phyloP scores from a whole-genome alignment of 2,329 filamentous ascomycete genomes.

The Raffaelea arxii region DNA sequence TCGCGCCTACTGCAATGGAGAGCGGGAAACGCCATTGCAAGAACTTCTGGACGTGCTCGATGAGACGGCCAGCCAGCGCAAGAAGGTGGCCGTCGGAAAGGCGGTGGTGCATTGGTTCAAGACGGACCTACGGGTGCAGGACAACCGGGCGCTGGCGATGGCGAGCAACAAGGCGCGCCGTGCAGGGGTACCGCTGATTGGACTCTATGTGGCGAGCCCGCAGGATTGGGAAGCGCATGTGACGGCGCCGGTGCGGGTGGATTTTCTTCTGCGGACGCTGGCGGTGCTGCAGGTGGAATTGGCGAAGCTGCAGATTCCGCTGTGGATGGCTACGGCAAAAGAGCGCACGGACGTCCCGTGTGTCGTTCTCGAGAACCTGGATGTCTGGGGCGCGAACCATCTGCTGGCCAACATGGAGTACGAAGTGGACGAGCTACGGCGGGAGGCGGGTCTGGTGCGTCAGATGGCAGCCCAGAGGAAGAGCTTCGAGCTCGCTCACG shows the following conservation, averaged over 20 bases:
- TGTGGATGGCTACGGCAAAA: conserved; percentile 64
- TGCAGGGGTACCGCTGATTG: conserved; percentile 54
- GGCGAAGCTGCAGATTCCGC: conserved; percentile 61
- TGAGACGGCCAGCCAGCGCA: conserved; percentile 47
- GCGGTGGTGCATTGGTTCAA: conserved; percentile 89
- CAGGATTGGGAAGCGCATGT: conserved; percentile 79
- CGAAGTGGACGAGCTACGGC: conserved; percentile 78
- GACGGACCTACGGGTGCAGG: conserved; percentile 61
- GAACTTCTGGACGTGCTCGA: conserved; percentile 49
- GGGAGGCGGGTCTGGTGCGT: conserved; percentile 59
- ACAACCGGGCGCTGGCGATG: conserved; percentile 62
- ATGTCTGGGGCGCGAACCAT: conserved; percentile 64
- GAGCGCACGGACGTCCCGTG: conserved; percentile 52
- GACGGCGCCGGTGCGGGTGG: conserved; percentile 61
- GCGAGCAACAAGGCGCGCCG: conserved; percentile 44
- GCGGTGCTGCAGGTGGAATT: conserved; percentile 56
- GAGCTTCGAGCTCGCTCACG: conserved; percentile 62
- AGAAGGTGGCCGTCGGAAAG: conserved; percentile 40
- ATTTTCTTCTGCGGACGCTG: conserved; percentile 71
- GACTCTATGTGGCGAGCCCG: conserved; percentile 70
- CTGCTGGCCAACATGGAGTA: conserved; percentile 82
- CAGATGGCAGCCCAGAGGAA: conserved; percentile 53
- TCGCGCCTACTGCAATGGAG: conserved; percentile 59
- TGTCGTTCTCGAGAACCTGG: conserved; percentile 54
- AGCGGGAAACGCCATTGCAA: conserved; percentile 65